Evolutionary conservation across 2,329 filamentous ascomycete species (phyloP).

Genomic region (Orbilia quercus): DNA sequence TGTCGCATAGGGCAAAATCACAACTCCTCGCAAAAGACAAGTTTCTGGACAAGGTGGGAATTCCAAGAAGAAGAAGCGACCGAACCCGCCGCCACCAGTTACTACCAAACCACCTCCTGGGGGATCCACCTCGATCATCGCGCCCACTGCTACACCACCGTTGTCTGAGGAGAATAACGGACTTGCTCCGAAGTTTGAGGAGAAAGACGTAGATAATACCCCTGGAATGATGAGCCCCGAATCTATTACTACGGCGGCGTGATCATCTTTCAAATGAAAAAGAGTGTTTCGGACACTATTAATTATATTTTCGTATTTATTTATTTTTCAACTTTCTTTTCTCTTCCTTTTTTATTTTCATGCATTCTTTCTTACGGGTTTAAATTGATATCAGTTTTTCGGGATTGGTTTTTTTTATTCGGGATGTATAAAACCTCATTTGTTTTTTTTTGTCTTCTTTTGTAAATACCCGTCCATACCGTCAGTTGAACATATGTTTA

Average conservation of each 20-base stretch:
- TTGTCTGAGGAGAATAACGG: conserved; percentile 61
- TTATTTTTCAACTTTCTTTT: conserved; percentile 37
- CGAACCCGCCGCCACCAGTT: conserved; percentile 69
- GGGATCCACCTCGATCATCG: conserved; percentile 60
- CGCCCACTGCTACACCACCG: conserved; percentile 48
- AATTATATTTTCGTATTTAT: conserved; percentile 51
- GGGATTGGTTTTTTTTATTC: conserved; percentile 1
- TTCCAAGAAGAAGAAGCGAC: conserved; percentile 88
- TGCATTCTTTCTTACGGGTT: conserved; percentile 53
- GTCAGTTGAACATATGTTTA: not conserved
- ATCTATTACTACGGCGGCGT: conserved; percentile 70
- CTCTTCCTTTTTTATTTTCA: conserved; percentile 6
- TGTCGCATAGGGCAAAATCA: conserved; percentile 75
- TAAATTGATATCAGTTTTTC: conserved; percentile 56
- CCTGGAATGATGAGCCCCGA: conserved; percentile 84
- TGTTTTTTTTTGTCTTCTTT: not conserved
- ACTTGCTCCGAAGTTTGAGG: conserved; percentile 68
- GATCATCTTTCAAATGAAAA: conserved; percentile 4
- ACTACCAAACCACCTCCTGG: conserved; percentile 66
- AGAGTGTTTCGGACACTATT: not conserved
- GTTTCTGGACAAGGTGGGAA: conserved; percentile 83
- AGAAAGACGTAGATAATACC: conserved; percentile 74
- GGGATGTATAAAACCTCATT: conserved; percentile 16
- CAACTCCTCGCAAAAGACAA: conserved; percentile 82
- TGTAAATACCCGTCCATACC: conserved; percentile 2